Percentiles rank a stretch among this genome's conserved stretches.
Conservation (phyloP, 306 rosid species). For the Psophocarpus tetragonolobus region DNA sequence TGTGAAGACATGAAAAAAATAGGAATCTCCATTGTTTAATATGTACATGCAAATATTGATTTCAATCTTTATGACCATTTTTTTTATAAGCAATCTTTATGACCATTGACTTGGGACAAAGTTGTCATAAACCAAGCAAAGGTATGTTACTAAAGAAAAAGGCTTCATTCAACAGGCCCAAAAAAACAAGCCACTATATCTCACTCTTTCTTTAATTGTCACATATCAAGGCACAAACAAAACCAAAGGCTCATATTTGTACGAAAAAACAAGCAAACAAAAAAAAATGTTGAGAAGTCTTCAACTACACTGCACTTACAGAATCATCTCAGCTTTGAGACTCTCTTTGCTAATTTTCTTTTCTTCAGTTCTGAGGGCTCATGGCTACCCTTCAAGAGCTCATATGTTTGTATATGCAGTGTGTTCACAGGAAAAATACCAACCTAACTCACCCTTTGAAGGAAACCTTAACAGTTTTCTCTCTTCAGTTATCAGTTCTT, state of each 20-base stretch:
- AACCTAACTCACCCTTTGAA: slow-evolving; percentile 71
- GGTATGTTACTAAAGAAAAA: slow-evolving; percentile 17
- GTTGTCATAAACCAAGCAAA: slow-evolving; percentile 15
- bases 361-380: slow-evolving; percentile 32
- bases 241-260: slow-evolving; percentile 31
- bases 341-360: slow-evolving; percentile 47
- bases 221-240: slow-evolving; percentile 37
- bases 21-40: not conserved
- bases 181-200: slow-evolving; percentile 34
- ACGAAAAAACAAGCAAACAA: not conserved
- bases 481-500: slow-evolving; percentile 63
- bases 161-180: slow-evolving; percentile 26
- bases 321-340: slow-evolving; percentile 39
- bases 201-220: slow-evolving; percentile 39
- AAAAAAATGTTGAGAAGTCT: slow-evolving; percentile 54
- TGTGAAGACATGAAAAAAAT: not conserved
- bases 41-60: not conserved
- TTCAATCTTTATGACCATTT: slow-evolving; percentile 11
- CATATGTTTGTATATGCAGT: slow-evolving; percentile 75
- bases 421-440: slow-evolving; percentile 82
- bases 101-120: slow-evolving; percentile 24
- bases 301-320: slow-evolving; percentile 47
- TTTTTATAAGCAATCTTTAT: slow-evolving; percentile 10
- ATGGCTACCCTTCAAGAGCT: slow-evolving; percentile 53
- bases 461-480: slow-evolving; percentile 61